Evolutionary conservation across 2,329 filamentous ascomycete species (phyloP), one percentile per base, ranked within the genome.

Genomic region (Periconia sp.): DNA sequence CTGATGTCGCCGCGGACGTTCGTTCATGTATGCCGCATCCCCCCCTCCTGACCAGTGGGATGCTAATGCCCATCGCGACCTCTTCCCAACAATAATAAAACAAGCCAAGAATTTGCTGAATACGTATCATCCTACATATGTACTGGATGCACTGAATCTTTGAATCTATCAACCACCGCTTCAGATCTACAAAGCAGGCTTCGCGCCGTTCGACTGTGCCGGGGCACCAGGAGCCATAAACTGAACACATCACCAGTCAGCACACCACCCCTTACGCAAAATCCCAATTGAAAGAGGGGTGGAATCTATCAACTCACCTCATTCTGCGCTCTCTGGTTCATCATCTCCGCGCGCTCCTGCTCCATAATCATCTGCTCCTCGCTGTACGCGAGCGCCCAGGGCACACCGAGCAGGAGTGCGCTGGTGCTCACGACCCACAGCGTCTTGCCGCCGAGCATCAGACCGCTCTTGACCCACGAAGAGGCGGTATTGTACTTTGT

Each of bases 281-380:
- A 27, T 44, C 35, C 35, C 17, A 11, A 33, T 33, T 15, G 43
- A 45, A 45, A 20, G n/a, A 13, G 17, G 17, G n/a, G 8, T n/a
- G 45, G 9, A 31, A 14, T 3, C 17, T 23, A 49, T 57, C 37
- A 49, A 76, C 80, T 66, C 68, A 88, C 85, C 81, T 96, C 91
- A 71, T 89, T 88, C 59, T 69, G 64, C 59, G 91, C 91, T 70
- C 89, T 85, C 84, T 96, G 91, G 76, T 94, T 89, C 91, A 96
- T 94, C 76, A 89, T 87, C 85, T 92, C 92, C 81, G 97, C 93
- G 76, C 92, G 87, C 85, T 99, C 94, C 91, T 97, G 95, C 81
- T 96, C 93, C 61, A 93, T 82, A 74, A 96, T 86, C 81, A 96
- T 91, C 82, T 97, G 92, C 81, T 99, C 94, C 82, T 99, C 94